Percentiles rank a stretch among this genome's conserved stretches.
Conservation (phyloP, 352 stramenopile species). For the Phytophthora citricola region DNA sequence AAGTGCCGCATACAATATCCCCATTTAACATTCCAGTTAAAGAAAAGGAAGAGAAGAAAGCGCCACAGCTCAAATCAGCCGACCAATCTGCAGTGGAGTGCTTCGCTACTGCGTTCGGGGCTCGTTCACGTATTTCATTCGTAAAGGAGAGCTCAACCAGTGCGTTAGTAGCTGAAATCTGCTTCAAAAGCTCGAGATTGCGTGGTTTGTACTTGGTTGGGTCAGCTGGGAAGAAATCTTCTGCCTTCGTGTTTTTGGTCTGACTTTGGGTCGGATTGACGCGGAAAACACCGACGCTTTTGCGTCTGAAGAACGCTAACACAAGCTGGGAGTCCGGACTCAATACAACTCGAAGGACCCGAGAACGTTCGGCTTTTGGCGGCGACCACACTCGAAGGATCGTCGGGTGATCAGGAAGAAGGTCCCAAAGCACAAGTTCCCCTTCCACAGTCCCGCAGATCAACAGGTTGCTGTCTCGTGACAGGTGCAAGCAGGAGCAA, state of each 20-base stretch:
- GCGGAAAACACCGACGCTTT: conserved; percentile 10
- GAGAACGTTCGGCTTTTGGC: conserved; percentile 33
- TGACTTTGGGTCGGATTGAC: conserved; percentile 9
- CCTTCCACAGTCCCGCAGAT: conserved; percentile 43
- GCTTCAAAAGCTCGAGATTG: conserved; percentile 32
- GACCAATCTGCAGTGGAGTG: conserved; percentile 8
- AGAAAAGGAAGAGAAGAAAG: conserved; percentile 36
- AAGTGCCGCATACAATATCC: conserved; percentile 37
- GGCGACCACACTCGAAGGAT: conserved; percentile 30
- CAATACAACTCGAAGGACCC: conserved; percentile 39
- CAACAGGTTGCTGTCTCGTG: conserved; percentile 28
- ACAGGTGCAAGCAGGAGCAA: conserved; percentile 46
- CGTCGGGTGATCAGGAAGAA: conserved; percentile 23
- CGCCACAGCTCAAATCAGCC: conserved; percentile 23
- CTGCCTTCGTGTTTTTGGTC: conserved; percentile 26
- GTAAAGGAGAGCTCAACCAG: conserved; percentile 31
- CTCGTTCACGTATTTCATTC: conserved; percentile 27
- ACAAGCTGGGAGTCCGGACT: conserved; percentile 38
- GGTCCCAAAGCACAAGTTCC: conserved; percentile 44
- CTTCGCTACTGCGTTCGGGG: conserved; percentile 21
- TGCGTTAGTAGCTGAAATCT: conserved; percentile 26
- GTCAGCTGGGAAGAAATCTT: conserved; percentile 46
- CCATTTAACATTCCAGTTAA: conserved; percentile 15
- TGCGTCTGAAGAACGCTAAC: conserved; percentile 37
- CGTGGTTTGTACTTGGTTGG: conserved; percentile 45